phyloP scores from a whole-genome alignment of 805 yeast genomes.

The Kregervanrija fluxuum region DNA sequence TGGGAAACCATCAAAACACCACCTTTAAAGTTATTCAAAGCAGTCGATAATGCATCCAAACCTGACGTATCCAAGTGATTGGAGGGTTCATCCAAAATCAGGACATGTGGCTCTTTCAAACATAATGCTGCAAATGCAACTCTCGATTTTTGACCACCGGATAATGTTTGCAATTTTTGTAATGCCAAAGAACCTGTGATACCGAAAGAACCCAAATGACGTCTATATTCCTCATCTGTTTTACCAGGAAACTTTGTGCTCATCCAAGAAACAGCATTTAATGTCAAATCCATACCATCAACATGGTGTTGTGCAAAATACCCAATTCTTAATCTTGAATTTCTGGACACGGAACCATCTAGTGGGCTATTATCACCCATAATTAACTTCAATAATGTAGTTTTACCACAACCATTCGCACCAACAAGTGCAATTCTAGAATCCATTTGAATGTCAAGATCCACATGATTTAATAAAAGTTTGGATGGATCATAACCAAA shows the following conservation, averaged over 20 bases:
- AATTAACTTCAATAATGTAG: slow-evolving; percentile 81
- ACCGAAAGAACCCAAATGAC: slow-evolving; percentile 95
- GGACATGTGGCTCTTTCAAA: slow-evolving; percentile 80
- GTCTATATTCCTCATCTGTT: slow-evolving; percentile 92
- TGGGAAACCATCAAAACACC: slow-evolving; percentile 97
- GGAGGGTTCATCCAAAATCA: slow-evolving; percentile 94
- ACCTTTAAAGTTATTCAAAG: slow-evolving; percentile 81
- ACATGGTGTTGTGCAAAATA: slow-evolving; percentile 98
- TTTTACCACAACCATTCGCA: slow-evolving; percentile 99
- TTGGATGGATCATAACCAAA: slow-evolving; percentile 73
- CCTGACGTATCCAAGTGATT: slow-evolving; percentile 98
- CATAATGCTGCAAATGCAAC: slow-evolving; percentile 97
- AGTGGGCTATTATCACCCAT: slow-evolving; percentile 72
- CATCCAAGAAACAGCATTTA: slow-evolving; percentile 93
- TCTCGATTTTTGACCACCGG: slow-evolving; percentile 98
- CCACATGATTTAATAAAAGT: slow-evolving; percentile 67
- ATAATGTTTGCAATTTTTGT: slow-evolving; percentile 80
- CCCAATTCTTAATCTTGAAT: slow-evolving; percentile 85
- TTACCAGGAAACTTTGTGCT: slow-evolving; percentile 84
- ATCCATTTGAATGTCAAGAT: slow-evolving; percentile 85
- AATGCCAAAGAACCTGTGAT: slow-evolving; percentile 90
- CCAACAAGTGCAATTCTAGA: slow-evolving; percentile 96
- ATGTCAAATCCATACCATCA: slow-evolving; percentile 85
- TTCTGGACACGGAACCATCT: slow-evolving; percentile 70
- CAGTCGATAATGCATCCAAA: slow-evolving; percentile 90